Percentiles rank a stretch among this genome's conserved stretches.
Conservation (phyloP, 225 moss, liverwort and hornwort genomes). For the Pseudoscleropodium purum region DNA sequence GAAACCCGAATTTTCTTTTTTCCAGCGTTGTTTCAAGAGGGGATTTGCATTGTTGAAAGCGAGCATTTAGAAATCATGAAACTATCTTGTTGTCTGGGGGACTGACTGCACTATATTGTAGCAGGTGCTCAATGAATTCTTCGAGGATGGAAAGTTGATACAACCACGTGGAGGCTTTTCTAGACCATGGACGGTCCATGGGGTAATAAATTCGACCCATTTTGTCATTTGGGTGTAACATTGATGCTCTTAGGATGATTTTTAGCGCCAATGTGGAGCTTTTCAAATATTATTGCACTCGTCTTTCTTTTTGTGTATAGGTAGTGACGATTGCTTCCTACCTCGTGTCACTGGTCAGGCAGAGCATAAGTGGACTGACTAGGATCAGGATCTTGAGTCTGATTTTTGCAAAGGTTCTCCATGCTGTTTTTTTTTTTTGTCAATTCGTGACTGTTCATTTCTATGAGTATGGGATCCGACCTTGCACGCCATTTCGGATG, state of each 20-base stretch:
- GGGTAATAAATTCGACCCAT: neutral
- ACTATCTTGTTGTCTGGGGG: neutral
- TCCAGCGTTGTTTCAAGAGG: neutral
- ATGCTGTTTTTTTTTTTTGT: neutral
- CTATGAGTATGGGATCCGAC: conserved; percentile 71
- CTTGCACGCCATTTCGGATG: conserved; percentile 69
- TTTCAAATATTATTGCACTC: neutral
- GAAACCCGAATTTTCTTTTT: neutral
- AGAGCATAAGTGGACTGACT: neutral
- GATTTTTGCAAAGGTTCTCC: conserved; percentile 5
- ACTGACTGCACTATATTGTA: neutral
- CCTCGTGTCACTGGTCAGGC: neutral
- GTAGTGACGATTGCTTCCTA: neutral
- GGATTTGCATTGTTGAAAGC: neutral
- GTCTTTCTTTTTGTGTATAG: neutral
- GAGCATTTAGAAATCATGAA: neutral
- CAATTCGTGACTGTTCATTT: conserved; percentile 46
- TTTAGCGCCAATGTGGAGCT: neutral
- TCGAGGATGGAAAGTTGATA: neutral
- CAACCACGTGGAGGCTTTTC: neutral
- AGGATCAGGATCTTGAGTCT: neutral
- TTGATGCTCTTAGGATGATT: neutral
- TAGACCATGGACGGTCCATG: neutral
- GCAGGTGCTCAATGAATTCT: conserved; percentile 74
- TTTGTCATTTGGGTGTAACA: neutral